A percentile compares a stretch with the other conserved stretches of the same genome.
Conservation (phyloP, 148 eudicot species). For the Dysphania ambrosioides region DNA sequence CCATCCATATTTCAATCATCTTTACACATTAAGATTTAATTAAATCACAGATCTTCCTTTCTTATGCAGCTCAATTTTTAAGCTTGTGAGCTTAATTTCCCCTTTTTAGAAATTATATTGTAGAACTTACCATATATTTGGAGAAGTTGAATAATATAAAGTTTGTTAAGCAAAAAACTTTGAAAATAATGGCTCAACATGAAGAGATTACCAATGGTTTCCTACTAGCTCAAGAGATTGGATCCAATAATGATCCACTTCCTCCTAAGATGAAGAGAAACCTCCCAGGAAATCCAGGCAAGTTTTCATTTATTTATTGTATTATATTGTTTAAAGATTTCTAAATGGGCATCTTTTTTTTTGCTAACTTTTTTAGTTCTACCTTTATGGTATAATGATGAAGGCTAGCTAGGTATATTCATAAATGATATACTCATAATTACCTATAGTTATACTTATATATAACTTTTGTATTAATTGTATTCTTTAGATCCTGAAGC, state of each 20-base stretch:
- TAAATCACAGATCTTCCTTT: no score
- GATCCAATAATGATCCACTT: slow-evolving; percentile 40
- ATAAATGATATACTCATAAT: no score
- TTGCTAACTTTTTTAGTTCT: slow-evolving; percentile 10
- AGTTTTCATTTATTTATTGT: not conserved
- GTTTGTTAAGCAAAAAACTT: no score
- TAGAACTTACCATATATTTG: not conserved
- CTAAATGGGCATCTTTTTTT: slow-evolving; percentile 4
- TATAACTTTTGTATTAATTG: no score
- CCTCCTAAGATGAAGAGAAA: slow-evolving; percentile 77
- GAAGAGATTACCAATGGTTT: slow-evolving; percentile 45
- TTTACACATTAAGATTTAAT: no score
- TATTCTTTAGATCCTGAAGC: slow-evolving; percentile 79
- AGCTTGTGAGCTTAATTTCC: no score
- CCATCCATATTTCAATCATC: not conserved
- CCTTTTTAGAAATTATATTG: no score
- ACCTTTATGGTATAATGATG: slow-evolving; percentile 27
- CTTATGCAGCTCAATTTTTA: no score
- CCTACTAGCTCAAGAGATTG: slow-evolving; percentile 32
- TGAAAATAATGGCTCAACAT: slow-evolving; percentile 52
- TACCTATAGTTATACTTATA: not conserved
- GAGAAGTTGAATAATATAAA: not conserved
- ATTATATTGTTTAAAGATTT: not conserved
- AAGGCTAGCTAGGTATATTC: slow-evolving; percentile 24
- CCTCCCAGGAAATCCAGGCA: slow-evolving; percentile 74